These are phyloP conservation scores for Hypocrella siamensis DNA, from an alignment of 2,329 filamentous ascomycete species.

Conservation along the genomic window DNA sequence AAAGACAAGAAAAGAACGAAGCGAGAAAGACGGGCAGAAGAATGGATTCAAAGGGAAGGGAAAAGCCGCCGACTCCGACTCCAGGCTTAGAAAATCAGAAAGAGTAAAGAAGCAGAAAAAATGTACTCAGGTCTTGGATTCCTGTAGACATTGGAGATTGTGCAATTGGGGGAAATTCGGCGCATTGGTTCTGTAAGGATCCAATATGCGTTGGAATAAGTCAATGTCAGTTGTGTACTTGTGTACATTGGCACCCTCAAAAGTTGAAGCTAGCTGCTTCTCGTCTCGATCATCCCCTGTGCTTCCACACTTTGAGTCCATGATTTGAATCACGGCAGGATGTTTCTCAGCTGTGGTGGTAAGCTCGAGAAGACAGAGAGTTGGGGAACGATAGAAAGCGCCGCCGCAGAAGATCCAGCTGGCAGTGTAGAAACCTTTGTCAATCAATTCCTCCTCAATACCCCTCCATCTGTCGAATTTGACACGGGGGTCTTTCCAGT, in stretches of 20 bases:
- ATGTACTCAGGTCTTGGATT: too few relatives aligned
- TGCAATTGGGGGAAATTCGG: background rate
- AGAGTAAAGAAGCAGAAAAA: background rate
- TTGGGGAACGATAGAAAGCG: constrained; percentile 19
- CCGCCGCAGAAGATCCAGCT: constrained; percentile 19
- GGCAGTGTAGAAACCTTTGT: constrained; percentile 53
- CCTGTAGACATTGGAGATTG: background rate
- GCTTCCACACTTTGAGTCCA: constrained; percentile 1
- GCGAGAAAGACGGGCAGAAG: too few relatives aligned
- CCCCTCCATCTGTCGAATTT: constrained; percentile 56
- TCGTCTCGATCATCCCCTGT: background rate
- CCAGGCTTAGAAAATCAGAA: background rate
- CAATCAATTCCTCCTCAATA: constrained; percentile 45
- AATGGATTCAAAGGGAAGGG: too few relatives aligned
- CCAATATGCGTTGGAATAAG: constrained; percentile 4
- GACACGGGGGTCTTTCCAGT: constrained; percentile 52
- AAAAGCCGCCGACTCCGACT: too few relatives aligned
- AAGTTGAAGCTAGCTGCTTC: background rate
- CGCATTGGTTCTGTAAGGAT: constrained; percentile 2
- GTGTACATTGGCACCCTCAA: constrained; percentile 6
- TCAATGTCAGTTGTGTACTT: constrained; percentile 8
- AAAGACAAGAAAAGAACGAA: too few relatives aligned
- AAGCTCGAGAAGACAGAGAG: constrained; percentile 12
- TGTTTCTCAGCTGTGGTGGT: constrained; percentile 1
- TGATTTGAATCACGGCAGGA: constrained; percentile 8